A percentile compares a stretch with the other conserved stretches of the same genome.
Evolutionary conservation across 148 eudicot species (phyloP).

Genomic region (Amaranthus palmeri): DNA sequence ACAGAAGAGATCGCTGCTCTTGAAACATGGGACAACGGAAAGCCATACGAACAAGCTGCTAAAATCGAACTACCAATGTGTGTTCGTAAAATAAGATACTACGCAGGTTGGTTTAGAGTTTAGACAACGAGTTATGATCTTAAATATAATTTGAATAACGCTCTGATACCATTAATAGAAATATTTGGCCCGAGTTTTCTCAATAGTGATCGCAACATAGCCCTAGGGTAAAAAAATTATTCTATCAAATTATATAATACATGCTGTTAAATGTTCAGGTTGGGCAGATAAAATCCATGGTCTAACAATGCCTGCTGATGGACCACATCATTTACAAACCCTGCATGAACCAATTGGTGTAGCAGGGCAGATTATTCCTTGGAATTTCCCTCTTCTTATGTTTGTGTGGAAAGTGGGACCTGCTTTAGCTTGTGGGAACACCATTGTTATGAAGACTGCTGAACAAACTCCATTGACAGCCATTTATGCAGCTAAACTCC

Average conservation of each 20-base stretch:
- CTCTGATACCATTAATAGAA: no score
- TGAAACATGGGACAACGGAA: constrained; percentile 79
- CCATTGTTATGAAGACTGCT: constrained; percentile 69
- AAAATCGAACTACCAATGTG: constrained; percentile 55
- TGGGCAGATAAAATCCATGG: constrained; percentile 90
- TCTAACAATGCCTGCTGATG: constrained; percentile 64
- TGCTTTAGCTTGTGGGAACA: constrained; percentile 75
- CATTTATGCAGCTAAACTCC: constrained; percentile 50
- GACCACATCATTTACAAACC: constrained; percentile 57
- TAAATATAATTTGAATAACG: no score
- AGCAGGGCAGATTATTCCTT: constrained; percentile 79
- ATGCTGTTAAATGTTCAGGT: constrained; percentile 29
- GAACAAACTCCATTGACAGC: constrained; percentile 81
- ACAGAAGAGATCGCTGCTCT: constrained; percentile 69
- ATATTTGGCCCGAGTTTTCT: no score
- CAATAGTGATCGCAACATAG: no score
- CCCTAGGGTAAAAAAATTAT: no score
- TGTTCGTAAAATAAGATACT: constrained; percentile 52
- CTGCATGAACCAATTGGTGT: constrained; percentile 83
- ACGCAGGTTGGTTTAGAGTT: constrained; percentile 44
- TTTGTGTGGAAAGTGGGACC: constrained; percentile 80
- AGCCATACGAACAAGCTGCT: constrained; percentile 58
- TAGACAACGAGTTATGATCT: background rate
- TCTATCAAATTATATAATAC: background rate
- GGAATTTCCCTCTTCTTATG: constrained; percentile 84